phyloP scores from a whole-genome alignment of 768 basidiomycete species.

The Phanerochaete carnosa region DNA sequence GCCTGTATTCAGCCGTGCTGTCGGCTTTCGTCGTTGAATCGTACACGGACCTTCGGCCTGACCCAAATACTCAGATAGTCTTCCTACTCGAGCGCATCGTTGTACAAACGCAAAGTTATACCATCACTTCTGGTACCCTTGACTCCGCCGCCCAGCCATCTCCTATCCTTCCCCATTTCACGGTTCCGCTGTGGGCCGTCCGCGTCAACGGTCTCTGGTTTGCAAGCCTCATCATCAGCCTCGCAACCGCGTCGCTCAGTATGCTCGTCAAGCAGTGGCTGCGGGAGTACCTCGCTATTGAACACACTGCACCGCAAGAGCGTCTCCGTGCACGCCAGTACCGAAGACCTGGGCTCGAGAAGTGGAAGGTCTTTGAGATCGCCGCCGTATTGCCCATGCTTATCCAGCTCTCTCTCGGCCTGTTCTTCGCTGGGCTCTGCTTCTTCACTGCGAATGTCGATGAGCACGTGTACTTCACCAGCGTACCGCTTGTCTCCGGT shows the following conservation, averaged over 20 bases:
- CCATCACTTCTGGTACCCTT: background rate
- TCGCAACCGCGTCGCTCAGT: conserved; percentile 4
- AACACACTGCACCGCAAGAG: background rate
- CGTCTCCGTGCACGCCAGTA: background rate
- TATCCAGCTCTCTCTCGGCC: background rate
- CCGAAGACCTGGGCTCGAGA: background rate
- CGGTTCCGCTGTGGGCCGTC: background rate
- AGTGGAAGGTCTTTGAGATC: conserved; percentile 8
- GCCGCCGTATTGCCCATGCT: background rate
- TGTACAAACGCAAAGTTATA: background rate
- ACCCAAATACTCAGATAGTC: background rate
- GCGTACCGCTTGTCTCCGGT: background rate
- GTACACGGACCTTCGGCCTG: background rate
- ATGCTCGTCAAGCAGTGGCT: conserved; percentile 9
- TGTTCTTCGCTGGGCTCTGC: conserved; percentile 5
- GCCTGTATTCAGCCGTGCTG: conserved; percentile 2
- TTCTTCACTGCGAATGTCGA: conserved; percentile 2
- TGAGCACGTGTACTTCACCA: background rate
- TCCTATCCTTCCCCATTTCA: background rate
- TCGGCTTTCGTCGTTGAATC: conserved; percentile 2
- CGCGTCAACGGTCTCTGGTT: conserved; percentile 6
- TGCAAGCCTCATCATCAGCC: conserved; percentile 1
- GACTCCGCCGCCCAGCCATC: background rate
- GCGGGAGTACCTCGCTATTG: conserved; percentile 2
- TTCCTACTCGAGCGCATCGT: background rate